Evolutionary conservation across 1,284 basidiomycete genomes (phyloP), one percentile per base, ranked within the genome.

Genomic region (Ganoderma lucidum): DNA sequence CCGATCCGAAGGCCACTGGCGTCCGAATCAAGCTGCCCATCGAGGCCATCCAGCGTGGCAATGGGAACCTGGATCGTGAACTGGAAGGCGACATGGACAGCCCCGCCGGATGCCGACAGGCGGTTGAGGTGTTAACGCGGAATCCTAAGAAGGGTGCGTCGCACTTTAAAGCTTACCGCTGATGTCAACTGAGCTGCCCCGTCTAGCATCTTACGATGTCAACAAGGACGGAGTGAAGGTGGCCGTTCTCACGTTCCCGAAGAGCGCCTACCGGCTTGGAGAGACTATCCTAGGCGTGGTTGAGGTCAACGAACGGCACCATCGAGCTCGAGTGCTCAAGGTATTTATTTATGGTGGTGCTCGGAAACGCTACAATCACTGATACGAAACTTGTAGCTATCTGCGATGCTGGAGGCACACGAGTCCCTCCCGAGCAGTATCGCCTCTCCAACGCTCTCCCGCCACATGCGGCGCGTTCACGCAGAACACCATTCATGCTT

Each of bases 241-340:
- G 64, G 96, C 96, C 1, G 90, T 94, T 37, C 81, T 98, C n/a
- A 97, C 96, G 0, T 93, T 98, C 72, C 89, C 93, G 53, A 98
- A 97, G 82, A 91, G 91, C 51, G 93, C 93, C 1, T 97, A 95
- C 80, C 83, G 96, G 30, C 87, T 97, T 0, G 96, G 96, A 3
- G 96, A 98, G 82, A 96, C 95, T 0, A 90, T 97, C 37, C 81
- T 92, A 44, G 96, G 96, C 4, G 90, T 96, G 0, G 90, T 98
- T n/a, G 91, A 94, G 75, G 80, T 97, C 71, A 97, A 97, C 76
- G 86, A 90, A 42, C 84, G 87, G 45, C 78, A 79, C 67, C 83
- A 88, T 68, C 78, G 87, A 65, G 84, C 89, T 61, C 80, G 89
- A 68, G 95, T 96, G 0, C 78, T 96, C 58, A 92, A 94, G 83